Percentiles rank a stretch among this genome's conserved stretches.
Evolutionary conservation across 176 grass and related monocot species (phyloP).

Genomic region (Musa schizocarpa): DNA sequence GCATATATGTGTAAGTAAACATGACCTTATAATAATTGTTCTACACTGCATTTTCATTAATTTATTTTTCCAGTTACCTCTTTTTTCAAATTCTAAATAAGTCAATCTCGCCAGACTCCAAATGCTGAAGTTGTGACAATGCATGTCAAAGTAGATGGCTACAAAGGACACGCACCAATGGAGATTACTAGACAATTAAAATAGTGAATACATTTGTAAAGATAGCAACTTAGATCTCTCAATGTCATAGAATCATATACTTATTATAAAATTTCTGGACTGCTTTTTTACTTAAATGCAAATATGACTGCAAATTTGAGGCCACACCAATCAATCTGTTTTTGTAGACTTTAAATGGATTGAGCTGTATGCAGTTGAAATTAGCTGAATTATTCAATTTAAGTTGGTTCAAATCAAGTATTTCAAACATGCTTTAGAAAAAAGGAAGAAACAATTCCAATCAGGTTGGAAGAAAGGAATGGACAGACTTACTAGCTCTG

Average conservation of each 20-base stretch:
- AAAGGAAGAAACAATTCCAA: background rate
- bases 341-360: too few relatives aligned
- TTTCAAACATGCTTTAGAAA: background rate
- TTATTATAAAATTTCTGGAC: too few relatives aligned
- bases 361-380: too few relatives aligned
- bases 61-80: background rate
- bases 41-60: background rate
- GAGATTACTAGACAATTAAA: too few relatives aligned
- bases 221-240: too few relatives aligned
- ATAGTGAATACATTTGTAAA: too few relatives aligned
- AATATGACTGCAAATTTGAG: background rate
- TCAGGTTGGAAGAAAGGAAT: background rate
- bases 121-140: too few relatives aligned
- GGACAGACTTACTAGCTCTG: conserved; percentile 50
- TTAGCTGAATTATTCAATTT: too few relatives aligned
- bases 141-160: background rate
- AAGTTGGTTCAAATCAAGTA: too few relatives aligned
- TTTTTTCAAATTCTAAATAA: too few relatives aligned
- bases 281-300: background rate
- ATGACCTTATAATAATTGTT: background rate
- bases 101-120: too few relatives aligned
- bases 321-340: background rate
- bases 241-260: too few relatives aligned
- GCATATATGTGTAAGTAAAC: background rate
- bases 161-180: background rate